Conservation (phyloP, 208 protist genomes). For the Spongospora subterranea region DNA sequence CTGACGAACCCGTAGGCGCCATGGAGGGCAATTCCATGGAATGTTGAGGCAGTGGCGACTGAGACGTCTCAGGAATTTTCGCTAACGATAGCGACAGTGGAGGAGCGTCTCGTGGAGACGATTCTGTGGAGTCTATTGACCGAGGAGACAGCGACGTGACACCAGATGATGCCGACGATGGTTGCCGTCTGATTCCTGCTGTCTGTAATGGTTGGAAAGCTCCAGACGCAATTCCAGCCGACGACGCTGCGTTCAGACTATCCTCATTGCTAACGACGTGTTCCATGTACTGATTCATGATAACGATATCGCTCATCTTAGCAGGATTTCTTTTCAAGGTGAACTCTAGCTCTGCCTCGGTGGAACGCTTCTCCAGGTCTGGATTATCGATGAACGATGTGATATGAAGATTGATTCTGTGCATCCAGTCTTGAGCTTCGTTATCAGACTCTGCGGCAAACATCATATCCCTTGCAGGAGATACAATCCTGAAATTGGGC, state of each 20-base stretch:
- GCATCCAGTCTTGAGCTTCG: constrained; percentile 5
- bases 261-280: constrained; percentile 28
- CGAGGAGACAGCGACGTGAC: too few species aligned
- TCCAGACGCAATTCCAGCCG: background rate
- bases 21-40: background rate
- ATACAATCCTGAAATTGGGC: background rate
- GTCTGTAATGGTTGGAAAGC: background rate
- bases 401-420: background rate
- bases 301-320: background rate
- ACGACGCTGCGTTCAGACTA: background rate
- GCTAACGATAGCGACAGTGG: background rate
- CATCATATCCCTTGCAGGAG: background rate
- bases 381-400: background rate
- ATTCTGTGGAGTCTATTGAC: background rate
- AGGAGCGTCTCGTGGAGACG: background rate
- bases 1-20: background rate
- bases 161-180: background rate
- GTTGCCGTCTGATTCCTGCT: background rate
- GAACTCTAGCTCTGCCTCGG: constrained; percentile 52
- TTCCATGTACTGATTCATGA: constrained; percentile 53
- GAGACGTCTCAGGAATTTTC: background rate
- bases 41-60: background rate
- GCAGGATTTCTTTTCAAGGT: constrained; percentile 18
- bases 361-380: constrained; percentile 21
- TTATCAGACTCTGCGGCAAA: background rate